A percentile compares a stretch with the other conserved stretches of the same genome.
phyloP scores from a whole-genome alignment of 2,329 filamentous ascomycete genomes.

The Cytospora chrysosperma region DNA sequence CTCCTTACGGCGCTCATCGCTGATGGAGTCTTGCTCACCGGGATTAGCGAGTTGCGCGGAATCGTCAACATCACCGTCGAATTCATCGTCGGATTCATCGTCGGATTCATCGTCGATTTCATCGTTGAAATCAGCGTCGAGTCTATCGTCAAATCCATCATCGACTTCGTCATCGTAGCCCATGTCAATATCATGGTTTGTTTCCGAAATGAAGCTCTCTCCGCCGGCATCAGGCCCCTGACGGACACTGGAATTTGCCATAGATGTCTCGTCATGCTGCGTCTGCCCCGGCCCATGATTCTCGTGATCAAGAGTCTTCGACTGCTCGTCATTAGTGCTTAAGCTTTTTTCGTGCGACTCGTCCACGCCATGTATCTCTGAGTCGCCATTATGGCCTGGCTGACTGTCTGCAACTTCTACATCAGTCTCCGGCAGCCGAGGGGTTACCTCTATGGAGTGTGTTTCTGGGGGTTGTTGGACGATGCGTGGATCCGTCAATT shows the following conservation, averaged over 20 bases:
- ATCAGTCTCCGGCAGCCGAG: neutral
- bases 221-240: slow-evolving; percentile 9
- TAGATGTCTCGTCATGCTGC: slow-evolving; percentile 4
- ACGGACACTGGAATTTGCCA: slow-evolving; percentile 2
- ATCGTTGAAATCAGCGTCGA: too few relatives aligned
- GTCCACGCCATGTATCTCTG: neutral
- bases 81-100: neutral
- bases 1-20: slow-evolving; percentile 37
- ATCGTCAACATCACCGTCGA: neutral
- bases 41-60: slow-evolving; percentile 12
- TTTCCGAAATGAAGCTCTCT: slow-evolving; percentile 30
- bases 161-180: neutral
- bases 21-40: slow-evolving; percentile 30
- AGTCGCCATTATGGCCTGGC: neutral
- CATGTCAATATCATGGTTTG: slow-evolving; percentile 22
- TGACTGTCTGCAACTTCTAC: slow-evolving; percentile 19
- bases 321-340: slow-evolving; percentile 25
- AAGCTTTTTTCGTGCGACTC: neutral
- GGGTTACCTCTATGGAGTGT: neutral
- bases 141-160: neutral
- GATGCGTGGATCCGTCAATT: slow-evolving; percentile 68
- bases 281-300: slow-evolving; percentile 19
- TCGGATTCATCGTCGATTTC: neutral
- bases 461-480: slow-evolving; percentile 44
- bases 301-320: slow-evolving; percentile 1